phyloP scores from a whole-genome alignment of 495 filamentous ascomycete species.

The Penicillium roqueforti region DNA sequence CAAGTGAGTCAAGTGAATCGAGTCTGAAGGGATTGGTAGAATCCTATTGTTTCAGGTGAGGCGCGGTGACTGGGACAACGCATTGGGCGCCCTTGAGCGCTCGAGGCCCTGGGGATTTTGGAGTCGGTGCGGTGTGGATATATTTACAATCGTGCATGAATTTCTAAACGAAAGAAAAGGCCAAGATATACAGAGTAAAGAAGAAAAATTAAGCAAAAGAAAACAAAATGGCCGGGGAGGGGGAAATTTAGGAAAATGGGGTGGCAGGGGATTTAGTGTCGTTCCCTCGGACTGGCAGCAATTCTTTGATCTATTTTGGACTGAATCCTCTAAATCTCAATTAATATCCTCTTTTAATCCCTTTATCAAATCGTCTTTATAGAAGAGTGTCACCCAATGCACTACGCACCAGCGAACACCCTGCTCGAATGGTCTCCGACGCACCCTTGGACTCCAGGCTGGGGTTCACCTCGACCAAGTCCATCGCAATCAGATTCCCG shows the following conservation, averaged over 20 bases:
- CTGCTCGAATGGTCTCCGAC: conserved; percentile 81
- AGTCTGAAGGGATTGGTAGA: not conserved
- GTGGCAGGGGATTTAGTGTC: conserved; percentile 28
- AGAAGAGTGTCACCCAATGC: conserved; percentile 87
- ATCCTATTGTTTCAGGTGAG: conserved; percentile 1
- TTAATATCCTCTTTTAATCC: not conserved
- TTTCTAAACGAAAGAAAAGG: not conserved
- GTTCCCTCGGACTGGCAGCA: not conserved
- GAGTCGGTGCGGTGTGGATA: not conserved
- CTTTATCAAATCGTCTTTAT: conserved; percentile 32
- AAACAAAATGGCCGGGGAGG: conserved; percentile 9
- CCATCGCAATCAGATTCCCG: conserved; percentile 84
- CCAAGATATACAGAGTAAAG: not conserved
- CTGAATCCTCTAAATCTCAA: not conserved
- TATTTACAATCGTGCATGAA: conserved; percentile 1
- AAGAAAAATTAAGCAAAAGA: not conserved
- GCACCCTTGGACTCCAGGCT: conserved; percentile 72
- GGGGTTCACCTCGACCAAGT: conserved; percentile 96
- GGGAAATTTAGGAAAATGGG: conserved; percentile 23
- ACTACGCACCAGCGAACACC: conserved; percentile 86
- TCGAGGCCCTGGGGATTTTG: not conserved
- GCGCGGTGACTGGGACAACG: conserved; percentile 17
- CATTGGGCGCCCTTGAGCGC: conserved; percentile 25
- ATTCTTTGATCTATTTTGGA: not conserved
- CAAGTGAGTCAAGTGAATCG: not conserved